phyloP scores from a whole-genome alignment of 805 yeast genomes.

The Pichia membranifaciens region DNA sequence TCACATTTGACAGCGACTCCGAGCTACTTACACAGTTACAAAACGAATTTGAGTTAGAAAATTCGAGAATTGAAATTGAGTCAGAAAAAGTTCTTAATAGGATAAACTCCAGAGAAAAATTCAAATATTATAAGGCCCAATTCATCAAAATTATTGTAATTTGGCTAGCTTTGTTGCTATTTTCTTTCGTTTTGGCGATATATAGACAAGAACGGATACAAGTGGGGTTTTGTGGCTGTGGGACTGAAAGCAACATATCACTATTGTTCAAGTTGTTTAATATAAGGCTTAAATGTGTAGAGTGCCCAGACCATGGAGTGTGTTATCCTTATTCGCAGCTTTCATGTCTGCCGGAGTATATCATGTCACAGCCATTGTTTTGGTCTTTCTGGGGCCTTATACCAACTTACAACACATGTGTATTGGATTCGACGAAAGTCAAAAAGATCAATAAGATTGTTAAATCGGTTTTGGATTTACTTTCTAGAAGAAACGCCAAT shows the following conservation, averaged over 20 bases:
- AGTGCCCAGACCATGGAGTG: slow-evolving; percentile 78
- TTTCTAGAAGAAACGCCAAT: slow-evolving; percentile 68
- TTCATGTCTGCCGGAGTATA: slow-evolving; percentile 69
- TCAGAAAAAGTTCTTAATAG: slow-evolving; percentile 18
- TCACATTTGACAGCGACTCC: slow-evolving; percentile 7
- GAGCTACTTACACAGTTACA: slow-evolving; percentile 17
- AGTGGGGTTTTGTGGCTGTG: slow-evolving; percentile 72
- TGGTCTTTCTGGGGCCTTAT: slow-evolving; percentile 46
- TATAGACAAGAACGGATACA: slow-evolving; percentile 52
- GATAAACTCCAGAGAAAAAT: slow-evolving; percentile 5
- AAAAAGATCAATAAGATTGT: slow-evolving; percentile 63
- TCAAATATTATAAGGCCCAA: slow-evolving; percentile 5
- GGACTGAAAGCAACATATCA: slow-evolving; percentile 10
- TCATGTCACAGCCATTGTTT: slow-evolving; percentile 47
- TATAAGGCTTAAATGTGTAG: slow-evolving; percentile 60
- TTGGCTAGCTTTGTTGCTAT: slow-evolving; percentile 3
- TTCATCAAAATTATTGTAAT: not conserved
- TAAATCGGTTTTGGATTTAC: slow-evolving; percentile 55
- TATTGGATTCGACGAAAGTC: slow-evolving; percentile 71
- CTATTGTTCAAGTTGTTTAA: slow-evolving; percentile 36
- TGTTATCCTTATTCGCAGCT: slow-evolving; percentile 61
- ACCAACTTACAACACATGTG: slow-evolving; percentile 62
- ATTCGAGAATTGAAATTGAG: slow-evolving; percentile 21
- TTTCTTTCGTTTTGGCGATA: slow-evolving; percentile 12
- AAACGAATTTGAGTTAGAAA: slow-evolving; percentile 21